phyloP scores from a whole-genome alignment of 768 basidiomycete genomes.

The Lentinula guzmanii region DNA sequence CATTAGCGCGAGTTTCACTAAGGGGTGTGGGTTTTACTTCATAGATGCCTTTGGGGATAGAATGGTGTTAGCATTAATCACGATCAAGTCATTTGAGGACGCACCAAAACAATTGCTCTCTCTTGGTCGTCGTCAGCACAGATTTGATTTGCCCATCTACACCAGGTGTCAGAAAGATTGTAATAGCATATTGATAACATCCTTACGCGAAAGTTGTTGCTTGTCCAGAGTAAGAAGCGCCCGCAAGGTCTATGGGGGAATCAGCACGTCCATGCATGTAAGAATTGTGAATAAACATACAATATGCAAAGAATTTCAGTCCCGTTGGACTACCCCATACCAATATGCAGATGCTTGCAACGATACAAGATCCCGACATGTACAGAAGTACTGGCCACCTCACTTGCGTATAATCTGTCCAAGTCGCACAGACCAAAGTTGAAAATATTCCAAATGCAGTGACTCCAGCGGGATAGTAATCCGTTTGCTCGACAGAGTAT shows the following conservation, averaged over 20 bases:
- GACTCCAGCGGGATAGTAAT: constrained; percentile 57
- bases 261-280: not conserved
- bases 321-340: constrained; percentile 54
- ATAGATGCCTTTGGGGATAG: constrained; percentile 42
- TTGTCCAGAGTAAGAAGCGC: constrained; percentile 70
- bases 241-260: constrained; percentile 40
- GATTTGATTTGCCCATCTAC: constrained; percentile 75
- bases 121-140: constrained; percentile 68
- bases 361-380: constrained; percentile 50
- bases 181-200: not conserved
- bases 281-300: constrained; percentile 20
- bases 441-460: constrained; percentile 62
- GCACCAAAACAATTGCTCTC: constrained; percentile 51
- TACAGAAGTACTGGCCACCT: constrained; percentile 64
- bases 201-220: constrained; percentile 69
- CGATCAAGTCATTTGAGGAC: not conserved
- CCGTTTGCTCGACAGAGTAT: constrained; percentile 58
- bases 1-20: not conserved
- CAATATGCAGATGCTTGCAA: constrained; percentile 52
- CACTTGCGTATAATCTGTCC: constrained; percentile 53
- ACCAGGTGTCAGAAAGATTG: not conserved
- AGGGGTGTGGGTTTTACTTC: constrained; percentile 43
- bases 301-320: constrained; percentile 75
- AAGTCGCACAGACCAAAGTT: constrained; percentile 54
- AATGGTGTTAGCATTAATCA: not conserved